Evolutionary conservation across 2,329 filamentous ascomycete species (phyloP), one percentile per base, ranked within the genome.

Genomic region (Sphaerulina musiva): DNA sequence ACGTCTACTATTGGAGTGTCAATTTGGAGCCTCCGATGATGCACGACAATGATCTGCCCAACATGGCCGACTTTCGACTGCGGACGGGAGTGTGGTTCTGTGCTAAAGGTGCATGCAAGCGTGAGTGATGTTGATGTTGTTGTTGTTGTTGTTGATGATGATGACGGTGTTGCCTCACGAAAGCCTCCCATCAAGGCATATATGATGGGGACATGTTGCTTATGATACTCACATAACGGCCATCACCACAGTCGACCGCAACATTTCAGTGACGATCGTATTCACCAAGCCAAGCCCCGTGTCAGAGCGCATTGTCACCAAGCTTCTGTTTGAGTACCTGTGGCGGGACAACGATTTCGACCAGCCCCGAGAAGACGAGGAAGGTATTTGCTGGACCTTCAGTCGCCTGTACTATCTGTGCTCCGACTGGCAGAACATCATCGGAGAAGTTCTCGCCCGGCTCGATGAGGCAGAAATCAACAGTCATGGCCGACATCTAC

Each of bases 391-490:
- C 57, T 71, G 68, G 68, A 65, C 66, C 1, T 71, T 70, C 53
- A 62, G 62, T 0, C 60, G 66, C 2, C 59, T 71, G 4, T 69
- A 69, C 48, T 64, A 62, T 48, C 66, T 70, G 6, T 53, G 70
- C 26, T 69, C 65, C 4, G 68, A 71, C 43, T 71, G 69, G 69
- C 68, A 69, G 51, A 71, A 71, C 54, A 67, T 71, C 54, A 65
- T 70, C 34, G 62, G 60, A 40, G 68, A 69, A 54, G 60, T 68
- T n/a, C 59, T 62, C 1, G 62, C 62, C 10, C 62, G 67, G 32
- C 60, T 71, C 11, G 64, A 69, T 20, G 67, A 69, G 55, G 68
- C 69, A 7, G 69, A 70, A 47, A 59, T 60, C 29, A 70, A 70
- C 55, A 68, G 63, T 46, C 66, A 67, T 48, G 62, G 62, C 4